Evolutionary conservation across 2,329 filamentous ascomycete genomes (phyloP).

Genomic region (Trichoderma sp.): DNA sequence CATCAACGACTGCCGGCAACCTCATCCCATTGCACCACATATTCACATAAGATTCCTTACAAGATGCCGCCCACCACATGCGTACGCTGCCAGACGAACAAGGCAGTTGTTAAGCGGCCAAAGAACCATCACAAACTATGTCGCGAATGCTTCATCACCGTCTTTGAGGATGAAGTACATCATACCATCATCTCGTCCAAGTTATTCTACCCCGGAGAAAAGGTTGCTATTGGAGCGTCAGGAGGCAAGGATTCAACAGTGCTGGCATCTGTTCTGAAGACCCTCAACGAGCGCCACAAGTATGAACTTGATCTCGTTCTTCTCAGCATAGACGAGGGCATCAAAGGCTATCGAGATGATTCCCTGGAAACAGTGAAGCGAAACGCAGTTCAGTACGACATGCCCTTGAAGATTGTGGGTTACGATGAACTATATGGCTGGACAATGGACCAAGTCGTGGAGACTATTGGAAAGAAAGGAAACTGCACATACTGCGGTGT

Average conservation of each 20-base stretch:
- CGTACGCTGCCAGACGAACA: slow-evolving; percentile 68
- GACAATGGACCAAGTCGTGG: slow-evolving; percentile 99
- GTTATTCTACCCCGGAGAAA: slow-evolving; percentile 82
- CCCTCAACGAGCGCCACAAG: slow-evolving; percentile 82
- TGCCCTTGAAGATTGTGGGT: slow-evolving; percentile 87
- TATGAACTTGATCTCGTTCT: slow-evolving; percentile 85
- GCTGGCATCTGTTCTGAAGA: slow-evolving; percentile 89
- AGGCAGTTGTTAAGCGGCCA: slow-evolving; percentile 86
- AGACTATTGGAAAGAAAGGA: slow-evolving; percentile 93
- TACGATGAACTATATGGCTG: slow-evolving; percentile 95
- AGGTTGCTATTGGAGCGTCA: slow-evolving; percentile 90
- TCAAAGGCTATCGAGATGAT: slow-evolving; percentile 95
- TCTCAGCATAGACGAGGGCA: slow-evolving; percentile 93
- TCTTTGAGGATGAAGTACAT: slow-evolving; percentile 93
- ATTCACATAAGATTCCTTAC: background rate
- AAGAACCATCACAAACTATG: slow-evolving; percentile 96
- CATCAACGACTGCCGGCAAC: background rate
- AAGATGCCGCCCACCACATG: slow-evolving; percentile 76
- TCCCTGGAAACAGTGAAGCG: slow-evolving; percentile 94
- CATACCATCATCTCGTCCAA: slow-evolving; percentile 80
- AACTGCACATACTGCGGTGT: slow-evolving; percentile 99
- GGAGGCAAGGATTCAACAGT: slow-evolving; percentile 98
- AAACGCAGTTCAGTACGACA: slow-evolving; percentile 85
- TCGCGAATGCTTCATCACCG: slow-evolving; percentile 77
- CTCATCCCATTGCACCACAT: background rate